Percentiles rank a stretch among this genome's conserved stretches.
phyloP scores from a whole-genome alignment of 2,329 filamentous ascomycete species.

The Aspergillus hiratsukae region DNA sequence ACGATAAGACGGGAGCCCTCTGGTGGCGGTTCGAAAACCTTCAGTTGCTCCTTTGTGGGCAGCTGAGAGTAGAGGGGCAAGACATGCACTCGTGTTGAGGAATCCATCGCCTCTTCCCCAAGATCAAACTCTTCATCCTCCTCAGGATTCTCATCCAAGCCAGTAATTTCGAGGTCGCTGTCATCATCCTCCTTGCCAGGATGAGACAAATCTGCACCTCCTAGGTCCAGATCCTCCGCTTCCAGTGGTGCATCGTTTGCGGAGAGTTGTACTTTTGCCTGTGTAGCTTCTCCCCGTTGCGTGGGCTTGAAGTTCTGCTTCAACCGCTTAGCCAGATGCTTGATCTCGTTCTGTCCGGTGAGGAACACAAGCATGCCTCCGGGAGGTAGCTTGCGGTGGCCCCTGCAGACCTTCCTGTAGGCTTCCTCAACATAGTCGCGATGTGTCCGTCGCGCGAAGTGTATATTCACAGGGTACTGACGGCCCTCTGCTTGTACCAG shows the following conservation, averaged over 20 bases:
- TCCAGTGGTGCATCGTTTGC: constrained; percentile 75
- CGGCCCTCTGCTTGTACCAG: constrained; percentile 86
- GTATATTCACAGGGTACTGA: constrained; percentile 82
- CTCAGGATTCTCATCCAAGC: constrained; percentile 54
- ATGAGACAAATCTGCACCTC: constrained; percentile 46
- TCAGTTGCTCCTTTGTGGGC: constrained; percentile 83
- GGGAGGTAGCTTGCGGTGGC: constrained; percentile 82
- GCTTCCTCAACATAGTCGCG: constrained; percentile 88
- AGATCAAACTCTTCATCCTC: constrained; percentile 67
- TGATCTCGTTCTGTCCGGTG: constrained; percentile 90
- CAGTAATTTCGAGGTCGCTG: constrained; percentile 58
- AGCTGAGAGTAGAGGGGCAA: constrained; percentile 92
- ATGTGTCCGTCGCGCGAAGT: constrained; percentile 79
- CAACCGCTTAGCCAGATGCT: constrained; percentile 72
- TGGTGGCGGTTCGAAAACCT: constrained; percentile 80
- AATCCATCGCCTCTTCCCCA: constrained; percentile 54
- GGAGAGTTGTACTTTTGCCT: constrained; percentile 68
- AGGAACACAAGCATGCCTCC: constrained; percentile 92
- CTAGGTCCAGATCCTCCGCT: constrained; percentile 81
- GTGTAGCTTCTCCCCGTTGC: constrained; percentile 46
- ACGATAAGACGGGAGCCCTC: constrained; percentile 81
- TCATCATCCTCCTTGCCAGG: constrained; percentile 51
- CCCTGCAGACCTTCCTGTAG: constrained; percentile 79
- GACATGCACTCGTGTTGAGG: constrained; percentile 71
- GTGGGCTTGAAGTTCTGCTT: constrained; percentile 62